A percentile compares a stretch with the other conserved stretches of the same genome.
Evolutionary conservation across 2,329 filamentous ascomycete genomes (phyloP).

Genomic region (Stachybotrys chlorohalonatus): DNA sequence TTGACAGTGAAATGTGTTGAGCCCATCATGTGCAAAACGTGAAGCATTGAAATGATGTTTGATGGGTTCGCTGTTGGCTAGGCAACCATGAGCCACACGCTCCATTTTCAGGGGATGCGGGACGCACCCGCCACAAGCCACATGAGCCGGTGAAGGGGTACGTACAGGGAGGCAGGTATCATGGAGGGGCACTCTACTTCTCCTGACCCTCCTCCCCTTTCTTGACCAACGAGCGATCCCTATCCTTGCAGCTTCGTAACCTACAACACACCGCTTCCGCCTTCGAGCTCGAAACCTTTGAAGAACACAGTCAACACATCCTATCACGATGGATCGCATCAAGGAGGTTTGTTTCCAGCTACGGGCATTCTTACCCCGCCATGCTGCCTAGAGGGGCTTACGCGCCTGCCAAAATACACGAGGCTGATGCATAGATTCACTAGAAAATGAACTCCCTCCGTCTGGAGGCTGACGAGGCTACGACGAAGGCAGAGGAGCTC

Average conservation of each 20-base stretch:
- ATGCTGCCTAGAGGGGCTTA: constrained; percentile 19
- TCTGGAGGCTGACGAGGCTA: constrained; percentile 81
- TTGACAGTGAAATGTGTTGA: too few relatives aligned
- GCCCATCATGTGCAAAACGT: too few relatives aligned
- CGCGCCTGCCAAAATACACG: neutral
- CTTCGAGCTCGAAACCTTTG: constrained; percentile 4
- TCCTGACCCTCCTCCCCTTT: constrained; percentile 22
- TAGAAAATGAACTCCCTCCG: constrained; percentile 95
- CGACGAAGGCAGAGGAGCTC: constrained; percentile 77
- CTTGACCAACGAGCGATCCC: constrained; percentile 21
- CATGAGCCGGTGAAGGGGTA: constrained; percentile 6
- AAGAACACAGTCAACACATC: constrained; percentile 1
- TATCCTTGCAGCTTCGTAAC: constrained; percentile 21
- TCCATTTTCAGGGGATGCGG: constrained; percentile 1
- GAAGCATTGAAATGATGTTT: too few relatives aligned
- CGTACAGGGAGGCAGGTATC: constrained; percentile 9
- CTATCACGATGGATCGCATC: constrained; percentile 69
- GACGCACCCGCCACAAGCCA: constrained; percentile 16
- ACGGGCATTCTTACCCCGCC: constrained; percentile 15
- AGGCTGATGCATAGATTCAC: constrained; percentile 7
- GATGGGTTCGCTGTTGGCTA: too few relatives aligned
- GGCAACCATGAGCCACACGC: constrained; percentile 14
- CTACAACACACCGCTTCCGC: constrained; percentile 17
- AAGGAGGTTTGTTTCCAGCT: constrained; percentile 61
- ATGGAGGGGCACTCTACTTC: constrained; percentile 9